Evolutionary conservation across 306 rosid genomes (phyloP).

Genomic region (Parietaria judaica): DNA sequence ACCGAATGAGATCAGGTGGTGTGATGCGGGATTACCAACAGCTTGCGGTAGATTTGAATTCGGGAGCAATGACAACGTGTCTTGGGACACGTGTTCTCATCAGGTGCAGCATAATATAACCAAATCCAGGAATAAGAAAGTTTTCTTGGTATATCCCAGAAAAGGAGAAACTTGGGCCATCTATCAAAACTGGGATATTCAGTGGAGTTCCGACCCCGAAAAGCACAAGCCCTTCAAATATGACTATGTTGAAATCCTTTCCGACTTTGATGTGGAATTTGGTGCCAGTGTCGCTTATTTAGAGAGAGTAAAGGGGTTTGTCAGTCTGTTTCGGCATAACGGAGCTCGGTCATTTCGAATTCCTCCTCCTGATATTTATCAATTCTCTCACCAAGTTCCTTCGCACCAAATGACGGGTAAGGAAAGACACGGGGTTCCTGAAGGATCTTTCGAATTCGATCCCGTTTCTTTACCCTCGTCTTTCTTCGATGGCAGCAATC

Average conservation of each 20-base stretch:
- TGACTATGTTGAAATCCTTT: constrained; percentile 63
- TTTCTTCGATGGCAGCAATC: constrained; percentile 25
- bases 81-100: constrained; percentile 61
- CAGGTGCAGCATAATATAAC: constrained; percentile 30
- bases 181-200: constrained; percentile 70
- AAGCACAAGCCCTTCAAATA: constrained; percentile 31
- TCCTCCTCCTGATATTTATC: constrained; percentile 45
- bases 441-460: constrained; percentile 79
- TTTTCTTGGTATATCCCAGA: constrained; percentile 52
- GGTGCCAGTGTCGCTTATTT: constrained; percentile 62
- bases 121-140: constrained; percentile 20
- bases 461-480: constrained; percentile 61
- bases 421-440: constrained; percentile 66
- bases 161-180: constrained; percentile 95
- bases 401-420: constrained; percentile 61
- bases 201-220: constrained; percentile 59
- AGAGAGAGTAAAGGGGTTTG: constrained; percentile 69
- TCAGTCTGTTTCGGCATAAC: constrained; percentile 53
- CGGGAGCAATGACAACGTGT: constrained; percentile 30
- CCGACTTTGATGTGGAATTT: constrained; percentile 42
- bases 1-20: constrained; percentile 48
- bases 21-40: constrained; percentile 45
- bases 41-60: constrained; percentile 55
- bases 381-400: constrained; percentile 80
- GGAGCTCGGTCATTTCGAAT: constrained; percentile 32